Base-by-base conservation (phyloP, 129 eudicot genomes). In the Artemisia argyi region DNA sequence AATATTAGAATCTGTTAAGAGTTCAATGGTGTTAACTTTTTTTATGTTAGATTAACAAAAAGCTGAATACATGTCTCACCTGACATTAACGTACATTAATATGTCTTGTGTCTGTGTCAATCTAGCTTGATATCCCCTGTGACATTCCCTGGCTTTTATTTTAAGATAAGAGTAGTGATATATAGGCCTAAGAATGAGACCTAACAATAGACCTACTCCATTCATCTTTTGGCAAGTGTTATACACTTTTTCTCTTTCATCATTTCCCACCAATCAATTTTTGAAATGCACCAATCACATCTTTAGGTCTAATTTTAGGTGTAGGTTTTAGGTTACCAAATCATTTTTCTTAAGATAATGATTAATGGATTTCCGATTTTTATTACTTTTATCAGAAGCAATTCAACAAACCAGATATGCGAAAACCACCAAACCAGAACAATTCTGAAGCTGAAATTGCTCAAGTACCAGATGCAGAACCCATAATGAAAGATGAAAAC, bases 361-460 rank as follows among this genome's bases (percentile, higher is more conserved):
- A 32, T 78, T 35, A 24, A 28, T 30, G 50, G 54, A 16, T 78
- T 39, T 39, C 46, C 46, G 46, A 1, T 1, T 39, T 35, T 35
- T 65, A 9, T 24, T 5, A 8, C 46, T 69, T 61, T 82, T 81
- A n/a, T 73, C 85, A 90, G 97, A 90, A 90, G 75, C 97, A 90
- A 58, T 83, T 87, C 65, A 85, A 80, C 73, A 85, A 57, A 60
- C 79, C 83, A 1, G 67, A 51, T 70, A 24, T 53, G 42, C 58
- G 76, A 60, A 86, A 62, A 67, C 73, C 71, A 58, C 59, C 80
- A 0, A 69, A 32, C 30, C 79, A 74, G 69, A 76, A 56, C 22
- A 60, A 24, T 32, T 61, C 75, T 44, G 54, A 65, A 60, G 66
- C 15, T n/a, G 66, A 56, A 71, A 59, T n/a, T 39, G 59, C 55